Evolutionary conservation across 164 flowering plant species (phyloP), one percentile per base, ranked within the genome.

Genomic region (Annona squamosa): DNA sequence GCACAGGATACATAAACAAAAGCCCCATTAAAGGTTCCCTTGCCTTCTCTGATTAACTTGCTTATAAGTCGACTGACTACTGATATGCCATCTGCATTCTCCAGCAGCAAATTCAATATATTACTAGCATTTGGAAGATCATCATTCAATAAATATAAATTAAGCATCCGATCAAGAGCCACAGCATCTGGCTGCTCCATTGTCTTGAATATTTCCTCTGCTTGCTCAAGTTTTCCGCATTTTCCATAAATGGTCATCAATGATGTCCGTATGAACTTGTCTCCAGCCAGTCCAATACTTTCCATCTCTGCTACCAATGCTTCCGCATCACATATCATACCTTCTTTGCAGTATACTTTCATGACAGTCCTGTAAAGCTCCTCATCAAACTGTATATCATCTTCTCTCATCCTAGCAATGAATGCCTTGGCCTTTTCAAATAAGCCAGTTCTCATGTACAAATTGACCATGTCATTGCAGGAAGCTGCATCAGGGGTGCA

Each of bases 391-490:
- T 82, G 82, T 3, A 89, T 81, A 56, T 70, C 47, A 80, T 87
- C 86, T 73, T 84, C 84, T 78, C 81, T 86, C 75, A 92, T 78
- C 46, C 79, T 87, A 65, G 67, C 47, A 80, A 86, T 81, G 68
- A 92, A 89, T 4, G 79, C 78, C 78, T 83, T 87, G 62, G 95
- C 91, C 80, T 92, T 92, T 69, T 90, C 86, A 3, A 67, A 76
- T 70, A 85, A 82, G 71, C 83, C 84, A 57, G 85, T 75, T 75
- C 70, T 84, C 57, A 85, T n/a, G 79, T 88, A 94, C 77, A 92
- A 82, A 80, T 82, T 85, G 57, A 94, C 87, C 89, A 94, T 85
- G 79, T 84, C 84, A 74, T 80, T 84, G 72, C 88, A 91, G 67
- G 88, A 86, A 71, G 80, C 76, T 62, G 87, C 81, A 84, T 91